Evolutionary conservation across 164 flowering plant genomes (phyloP).

Genomic region (Aristolochia fimbriata): DNA sequence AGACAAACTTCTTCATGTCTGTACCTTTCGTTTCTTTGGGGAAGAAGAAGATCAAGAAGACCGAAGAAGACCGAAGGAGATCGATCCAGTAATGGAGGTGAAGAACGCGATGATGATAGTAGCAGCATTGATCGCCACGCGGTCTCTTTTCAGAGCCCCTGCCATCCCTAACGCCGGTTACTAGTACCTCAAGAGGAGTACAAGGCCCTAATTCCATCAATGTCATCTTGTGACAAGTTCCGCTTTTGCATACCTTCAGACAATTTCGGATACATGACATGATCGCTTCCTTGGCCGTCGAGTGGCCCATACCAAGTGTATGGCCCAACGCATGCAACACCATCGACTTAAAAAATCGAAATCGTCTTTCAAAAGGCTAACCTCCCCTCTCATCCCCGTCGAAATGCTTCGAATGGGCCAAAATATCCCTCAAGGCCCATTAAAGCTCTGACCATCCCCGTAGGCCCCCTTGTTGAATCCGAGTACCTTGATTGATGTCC

Average conservation of each 20-base stretch:
- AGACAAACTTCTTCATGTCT: too few species aligned
- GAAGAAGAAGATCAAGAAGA: too few species aligned
- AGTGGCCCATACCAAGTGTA: slow-evolving; percentile 16
- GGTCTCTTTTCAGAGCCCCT: too few species aligned
- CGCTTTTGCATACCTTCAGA: neutral
- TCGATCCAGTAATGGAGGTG: too few species aligned
- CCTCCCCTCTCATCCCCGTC: slow-evolving; percentile 50
- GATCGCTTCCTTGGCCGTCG: slow-evolving; percentile 1
- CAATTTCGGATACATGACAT: slow-evolving; percentile 15
- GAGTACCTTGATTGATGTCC: slow-evolving; percentile 41
- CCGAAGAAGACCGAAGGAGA: too few species aligned
- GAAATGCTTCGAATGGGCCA: slow-evolving; percentile 60
- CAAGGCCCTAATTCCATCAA: slow-evolving; percentile 7
- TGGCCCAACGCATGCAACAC: slow-evolving; percentile 50
- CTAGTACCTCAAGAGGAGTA: too few species aligned
- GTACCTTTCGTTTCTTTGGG: too few species aligned
- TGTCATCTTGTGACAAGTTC: slow-evolving; percentile 8
- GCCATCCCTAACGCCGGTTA: too few species aligned
- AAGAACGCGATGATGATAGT: too few species aligned
- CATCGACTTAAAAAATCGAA: too few species aligned
- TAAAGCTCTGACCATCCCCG: slow-evolving; percentile 64
- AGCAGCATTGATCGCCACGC: too few species aligned
- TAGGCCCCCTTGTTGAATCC: slow-evolving; percentile 46
- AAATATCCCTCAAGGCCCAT: slow-evolving; percentile 49
- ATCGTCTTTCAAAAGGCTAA: too few species aligned